phyloP scores from a whole-genome alignment of 495 filamentous ascomycete genomes.

The Pseudotulostoma volvatum region DNA sequence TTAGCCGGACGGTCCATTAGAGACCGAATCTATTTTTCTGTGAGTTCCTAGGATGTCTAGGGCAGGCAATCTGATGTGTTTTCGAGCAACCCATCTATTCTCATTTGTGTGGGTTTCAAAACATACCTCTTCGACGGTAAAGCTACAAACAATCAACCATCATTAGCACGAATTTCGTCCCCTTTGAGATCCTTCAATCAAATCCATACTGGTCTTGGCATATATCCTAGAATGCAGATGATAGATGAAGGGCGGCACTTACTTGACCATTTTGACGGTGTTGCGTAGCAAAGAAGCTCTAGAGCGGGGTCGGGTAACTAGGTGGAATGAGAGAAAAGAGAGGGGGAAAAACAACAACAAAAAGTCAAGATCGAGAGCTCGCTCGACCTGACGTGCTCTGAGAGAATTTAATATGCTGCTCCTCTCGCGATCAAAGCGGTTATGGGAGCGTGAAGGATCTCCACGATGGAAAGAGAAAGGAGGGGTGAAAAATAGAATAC shows the following conservation, averaged over 20 bases:
- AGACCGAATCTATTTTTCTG: conserved; percentile 48
- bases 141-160: conserved; percentile 43
- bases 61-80: not conserved
- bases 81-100: no score
- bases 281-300: conserved; percentile 35
- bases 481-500: no score
- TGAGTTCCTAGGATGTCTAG: conserved; percentile 10
- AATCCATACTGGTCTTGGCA: no score
- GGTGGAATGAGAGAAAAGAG: conserved; percentile 14
- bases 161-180: conserved; percentile 14
- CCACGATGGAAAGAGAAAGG: no score
- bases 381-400: not conserved
- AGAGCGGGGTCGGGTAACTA: conserved; percentile 22
- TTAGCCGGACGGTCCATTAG: conserved; percentile 98
- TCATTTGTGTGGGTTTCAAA: not conserved
- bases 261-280: conserved; percentile 99
- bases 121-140: conserved; percentile 88
- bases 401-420: no score
- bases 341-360: conserved; percentile 19
- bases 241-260: conserved; percentile 33
- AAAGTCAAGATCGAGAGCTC: conserved; percentile 1
- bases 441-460: no score
- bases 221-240: not conserved
- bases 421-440: no score
- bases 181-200: no score